Evolutionary conservation across 2,329 filamentous ascomycete genomes (phyloP), one percentile per base, ranked within the genome.

Genomic region (Tolypocladium album): DNA sequence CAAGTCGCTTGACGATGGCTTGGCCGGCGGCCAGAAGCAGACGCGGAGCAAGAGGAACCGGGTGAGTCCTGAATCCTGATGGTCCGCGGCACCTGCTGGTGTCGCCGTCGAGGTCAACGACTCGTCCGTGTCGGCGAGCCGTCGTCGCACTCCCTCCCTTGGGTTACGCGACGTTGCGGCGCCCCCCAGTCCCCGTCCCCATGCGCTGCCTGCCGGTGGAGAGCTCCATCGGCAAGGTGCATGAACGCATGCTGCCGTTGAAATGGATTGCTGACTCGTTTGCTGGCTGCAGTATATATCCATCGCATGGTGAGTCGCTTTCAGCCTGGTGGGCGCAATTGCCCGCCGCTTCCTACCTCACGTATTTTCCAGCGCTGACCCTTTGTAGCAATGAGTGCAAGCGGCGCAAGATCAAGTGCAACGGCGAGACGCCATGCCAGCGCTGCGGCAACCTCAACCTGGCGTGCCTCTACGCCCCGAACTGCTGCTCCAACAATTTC

Each of bases 371-470:
- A 22, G 27, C 56, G 6, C 55, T 42, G 34, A 53, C 55, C 20
- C 8, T n/a, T 31, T 27, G 24, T 39, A 88, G 87, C 66, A 89
- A 88, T 68, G 86, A 89, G 69, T 89, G 87, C 72, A 89, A 89
- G 67, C 79, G 87, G n/a, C 83, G 87, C 61, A 89, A 89, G 72
- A 85, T 89, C 68, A 89, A 89, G 71, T 89, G 87, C 73, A 89
- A 88, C 71, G 87, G 87, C 62, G 83, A 88, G 66, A 82, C 80
- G 1, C 83, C 85, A 1, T 90, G 87, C 64, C 81, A 85, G 61
- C 79, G 87, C 60, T 90, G 87, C 67, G 83, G 85, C 66, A 86
- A 87, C 65, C 84, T 89, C 71, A 85, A 84, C 65, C 77, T 88
- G 22, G 73, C 81, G 63, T 89, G 86, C 67, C 75, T 87, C 53